Evolutionary conservation across 768 basidiomycete genomes (phyloP), one percentile per base, ranked within the genome.

Genomic region (Daedaleopsis sinensis): DNA sequence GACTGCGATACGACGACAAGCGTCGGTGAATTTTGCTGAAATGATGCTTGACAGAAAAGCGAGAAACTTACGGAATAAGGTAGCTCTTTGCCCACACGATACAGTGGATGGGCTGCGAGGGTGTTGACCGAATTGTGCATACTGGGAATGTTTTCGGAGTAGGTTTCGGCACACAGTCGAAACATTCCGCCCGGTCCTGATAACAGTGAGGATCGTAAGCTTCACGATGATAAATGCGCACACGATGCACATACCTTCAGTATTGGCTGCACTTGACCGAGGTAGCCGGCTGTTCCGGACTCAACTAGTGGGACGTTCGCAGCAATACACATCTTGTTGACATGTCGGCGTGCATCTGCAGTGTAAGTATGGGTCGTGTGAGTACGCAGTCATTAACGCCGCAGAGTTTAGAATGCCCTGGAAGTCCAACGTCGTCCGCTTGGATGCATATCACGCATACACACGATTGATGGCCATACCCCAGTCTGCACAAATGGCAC

Each of bases 41-140:
- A 43, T 18, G 11, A 53, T 19, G 6, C 27, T 15, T 11, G 6
- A 32, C 27, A 15, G 27, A 12, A 12, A 5, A 21, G 48, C 32
- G 5, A 39, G 7, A 21, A 24, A 76, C 90, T 71, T 67, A 93
- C 96, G 91, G 88, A 68, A 98, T 84, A 13, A 99, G 86, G 78
- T 98, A 98, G 59, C 87, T 95, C 74, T 98, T 99, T 35, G 94
- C 94, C 97, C 97, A 99, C 2, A 98, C 96, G 52, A 99, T 98
- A 70, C 96, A 99, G 69, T 99, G 97, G 53, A 98, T 97, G 0
- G 97, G 94, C 65, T 96, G 96, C 59, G 91, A 93, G 0, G 97
- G 97, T 0, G 97, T 98, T 2, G 94, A 94, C 42, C 96, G 88
- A 66, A 99, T 98, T 0, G 97, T 98, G 73, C 97, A 99, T 11